Evolutionary conservation across 202 grass and related monocot species (phyloP), one percentile per base, ranked within the genome.

Genomic region (Digitaria exilis): DNA sequence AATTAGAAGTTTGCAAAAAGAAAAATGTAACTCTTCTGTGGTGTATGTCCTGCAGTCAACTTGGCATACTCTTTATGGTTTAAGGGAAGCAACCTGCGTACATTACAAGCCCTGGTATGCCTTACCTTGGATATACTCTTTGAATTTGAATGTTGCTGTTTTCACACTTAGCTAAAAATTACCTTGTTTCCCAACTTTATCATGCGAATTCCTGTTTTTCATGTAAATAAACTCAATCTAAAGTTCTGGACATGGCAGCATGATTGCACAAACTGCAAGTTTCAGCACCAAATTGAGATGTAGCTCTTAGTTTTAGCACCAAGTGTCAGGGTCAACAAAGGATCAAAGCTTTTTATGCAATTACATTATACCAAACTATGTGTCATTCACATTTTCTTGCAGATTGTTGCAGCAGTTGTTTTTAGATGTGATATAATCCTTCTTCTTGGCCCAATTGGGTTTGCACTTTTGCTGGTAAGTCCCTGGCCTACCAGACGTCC

Each of bases 351-450:
- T 48, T 48, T 5, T 37, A 31, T 77, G 44, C 46, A 5, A 28
- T 80, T 70, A 31, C 58, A 67, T 62, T 39, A 49, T 51, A 62
- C 43, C 42, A 9, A 82, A 69, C 13, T 84, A n/a, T 29, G 10
- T 75, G 14, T 43, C 52, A 86, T 78, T 82, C 44, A 75, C 50
- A 35, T 83, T 87, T 85, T n/a, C 71, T 69, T 88, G 48, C 89
- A 96, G 96, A 90, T 87, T 83, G 63, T 93, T 82, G 93, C 89
- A 76, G 84, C 93, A 50, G 81, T 85, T 87, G 56, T 98, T 69
- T 96, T 98, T 89, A 95, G 96, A 84, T 98, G 96, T 81, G 96
- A 99, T 71, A 92, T 89, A 73, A 34, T 96, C 77, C 65, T 99
- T 76, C 96, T 96, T 85, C 84, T 99, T 88, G 93, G 83, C 31